Conservation (phyloP, 129 eudicot species). For the Helianthus annuus region HanXRQr2.0-SUNRISE NC_035441.2:127198143-127198642, state of each 20-base stretch:
- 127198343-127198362: constrained; percentile 47
- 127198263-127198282: constrained; percentile 53
- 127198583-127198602: too few relatives aligned
- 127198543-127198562: too few relatives aligned
- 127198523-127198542: too few relatives aligned
- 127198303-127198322: constrained; percentile 16
- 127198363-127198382: constrained; percentile 22
- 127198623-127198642: too few relatives aligned
- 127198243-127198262: constrained; percentile 16
- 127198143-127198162: constrained; percentile 47
- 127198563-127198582: too few relatives aligned
- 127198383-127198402: constrained; percentile 18
- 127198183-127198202: constrained; percentile 41
- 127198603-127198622: too few relatives aligned
- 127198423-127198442: constrained; percentile 30
- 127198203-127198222: constrained; percentile 48
- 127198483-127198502: constrained; percentile 16
- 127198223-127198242: background rate
- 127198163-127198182: constrained; percentile 40
- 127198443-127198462: constrained; percentile 16
- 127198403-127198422: constrained; percentile 36
- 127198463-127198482: constrained; percentile 32
- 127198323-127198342: constrained; percentile 74
- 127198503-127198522: too few relatives aligned
- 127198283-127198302: constrained; percentile 8